These are phyloP conservation scores for Salix arbutifolia DNA, from an alignment of 345 rosid species.

Conservation along the genomic window DNA sequence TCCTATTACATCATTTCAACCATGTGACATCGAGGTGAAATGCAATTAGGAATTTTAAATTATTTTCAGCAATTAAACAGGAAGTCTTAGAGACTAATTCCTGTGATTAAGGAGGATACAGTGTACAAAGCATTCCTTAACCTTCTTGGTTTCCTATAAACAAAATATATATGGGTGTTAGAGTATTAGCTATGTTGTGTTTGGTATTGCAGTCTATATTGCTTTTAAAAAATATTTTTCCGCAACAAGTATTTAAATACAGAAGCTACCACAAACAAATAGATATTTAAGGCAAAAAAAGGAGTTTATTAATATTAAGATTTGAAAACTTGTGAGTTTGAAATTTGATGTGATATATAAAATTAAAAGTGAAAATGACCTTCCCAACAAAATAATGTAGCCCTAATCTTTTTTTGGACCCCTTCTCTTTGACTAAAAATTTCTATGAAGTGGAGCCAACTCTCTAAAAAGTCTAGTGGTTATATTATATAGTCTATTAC, in stretches of 20 bases:
- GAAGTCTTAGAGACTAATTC: neutral
- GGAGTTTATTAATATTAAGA: neutral
- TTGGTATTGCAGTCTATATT: no score
- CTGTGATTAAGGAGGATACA: neutral
- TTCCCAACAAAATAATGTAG: slow-evolving; percentile 5
- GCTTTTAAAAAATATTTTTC: no score
- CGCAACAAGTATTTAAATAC: no score
- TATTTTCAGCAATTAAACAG: neutral
- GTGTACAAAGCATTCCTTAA: neutral
- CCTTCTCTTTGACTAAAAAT: neutral
- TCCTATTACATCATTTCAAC: slow-evolving; percentile 4
- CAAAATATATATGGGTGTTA: rapidly evolving
- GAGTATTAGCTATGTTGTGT: no score
- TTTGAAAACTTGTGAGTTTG: neutral
- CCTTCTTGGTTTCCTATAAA: neutral
- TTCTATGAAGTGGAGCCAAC: neutral
- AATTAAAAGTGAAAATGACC: slow-evolving; percentile 13
- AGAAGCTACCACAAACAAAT: no score
- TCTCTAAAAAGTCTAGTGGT: neutral
- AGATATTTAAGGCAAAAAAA: neutral
- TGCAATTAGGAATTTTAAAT: neutral
- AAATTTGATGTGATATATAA: neutral
- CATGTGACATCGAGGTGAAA: neutral
- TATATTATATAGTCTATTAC: neutral
- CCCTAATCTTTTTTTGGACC: neutral